Evolutionary conservation across 108 stramenopile species (phyloP), one percentile per base, ranked within the genome.

Genomic region (Conticribra weissflogii): DNA sequence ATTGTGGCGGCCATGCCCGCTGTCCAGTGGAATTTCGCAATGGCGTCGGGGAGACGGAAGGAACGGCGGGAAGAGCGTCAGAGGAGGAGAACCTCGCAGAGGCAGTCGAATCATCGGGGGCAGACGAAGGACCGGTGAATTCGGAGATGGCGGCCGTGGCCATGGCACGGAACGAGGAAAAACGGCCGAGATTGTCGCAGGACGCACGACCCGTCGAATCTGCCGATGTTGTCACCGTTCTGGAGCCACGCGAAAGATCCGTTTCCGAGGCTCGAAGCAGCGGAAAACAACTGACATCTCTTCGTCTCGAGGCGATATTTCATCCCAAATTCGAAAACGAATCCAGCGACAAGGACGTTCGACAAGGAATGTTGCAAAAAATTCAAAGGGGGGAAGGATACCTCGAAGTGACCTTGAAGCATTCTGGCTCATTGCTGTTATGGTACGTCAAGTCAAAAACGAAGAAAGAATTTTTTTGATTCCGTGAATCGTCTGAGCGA

Each of bases 271-370:
- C 12, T 12, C 36, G 12, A 41, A 5, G 5, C 36, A 41, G 73
- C 34, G 33, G 60, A 44, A 53, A 36, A 25, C 41, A 59, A 58
- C 27, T 59, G 52, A 74, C 66, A 32, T 33, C 55, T 22, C 59
- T 92, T n/a, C 74, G 79, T 17, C 71, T 91, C 0, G 93, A 94
- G 64, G 93, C 88, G 9, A 88, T 94, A 23, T 94, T 94, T 66
- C 88, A 90, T 79, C 93, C 93, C 14, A 94, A 94, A 63, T 94
- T 94, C 68, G 93, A 91, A 54, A 94, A 94, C 65, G 93, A 94
- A 77, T 65, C 56, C 44, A 78, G 67, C 54, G 65, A 60, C 9
- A 75, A 44, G 8, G 64, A 78, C 29, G 81, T 94, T 45, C 85
- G 93, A 18, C 55, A 71, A 19, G 49, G 74, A 56, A 94, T 94